Evolutionary conservation across 1,139 yeast genomes (phyloP).

Genomic region (Blastobotrys indianensis): DNA sequence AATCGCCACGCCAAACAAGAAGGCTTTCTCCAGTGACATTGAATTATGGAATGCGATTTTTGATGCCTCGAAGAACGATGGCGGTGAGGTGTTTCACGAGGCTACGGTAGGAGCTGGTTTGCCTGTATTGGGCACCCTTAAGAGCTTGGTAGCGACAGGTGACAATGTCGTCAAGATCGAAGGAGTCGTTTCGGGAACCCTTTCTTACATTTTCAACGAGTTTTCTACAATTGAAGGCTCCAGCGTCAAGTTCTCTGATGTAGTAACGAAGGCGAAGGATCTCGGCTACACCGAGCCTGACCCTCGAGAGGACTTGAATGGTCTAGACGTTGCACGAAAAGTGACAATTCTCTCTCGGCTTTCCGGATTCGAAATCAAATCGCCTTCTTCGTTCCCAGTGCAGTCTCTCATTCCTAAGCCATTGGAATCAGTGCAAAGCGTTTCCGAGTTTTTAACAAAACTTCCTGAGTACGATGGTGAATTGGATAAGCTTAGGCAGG

Average conservation of each 20-base stretch:
- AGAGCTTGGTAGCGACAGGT: slow-evolving; percentile 84
- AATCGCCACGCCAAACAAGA: slow-evolving; percentile 96
- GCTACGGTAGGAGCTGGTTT: slow-evolving; percentile 99
- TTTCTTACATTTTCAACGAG: slow-evolving; percentile 93
- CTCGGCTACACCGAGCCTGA: slow-evolving; percentile 98
- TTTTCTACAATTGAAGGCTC: slow-evolving; percentile 63
- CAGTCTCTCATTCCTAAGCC: slow-evolving; percentile 86
- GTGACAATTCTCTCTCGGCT: slow-evolving; percentile 93
- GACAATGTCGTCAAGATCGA: slow-evolving; percentile 86
- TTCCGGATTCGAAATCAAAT: slow-evolving; percentile 75
- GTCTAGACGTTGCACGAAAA: slow-evolving; percentile 96
- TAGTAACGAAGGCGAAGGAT: slow-evolving; percentile 79
- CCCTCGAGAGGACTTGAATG: slow-evolving; percentile 97
- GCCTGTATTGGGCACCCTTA: slow-evolving; percentile 84
- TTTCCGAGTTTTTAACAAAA: slow-evolving; percentile 70
- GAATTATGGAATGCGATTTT: slow-evolving; percentile 74
- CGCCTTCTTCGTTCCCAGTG: slow-evolving; percentile 95
- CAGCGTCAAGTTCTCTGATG: slow-evolving; percentile 74
- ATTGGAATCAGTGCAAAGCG: slow-evolving; percentile 66
- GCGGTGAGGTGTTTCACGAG: slow-evolving; percentile 90
- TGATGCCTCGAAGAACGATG: slow-evolving; percentile 40
- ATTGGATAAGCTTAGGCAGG: slow-evolving; percentile 67
- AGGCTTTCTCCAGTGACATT: slow-evolving; percentile 85
- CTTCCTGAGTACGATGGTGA: slow-evolving; percentile 80
- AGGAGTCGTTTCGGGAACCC: slow-evolving; percentile 94